A percentile compares a stretch with the other conserved stretches of the same genome.
phyloP scores from a whole-genome alignment of 176 grass and related monocot species.

The Aegilops umbellulata region DNA sequence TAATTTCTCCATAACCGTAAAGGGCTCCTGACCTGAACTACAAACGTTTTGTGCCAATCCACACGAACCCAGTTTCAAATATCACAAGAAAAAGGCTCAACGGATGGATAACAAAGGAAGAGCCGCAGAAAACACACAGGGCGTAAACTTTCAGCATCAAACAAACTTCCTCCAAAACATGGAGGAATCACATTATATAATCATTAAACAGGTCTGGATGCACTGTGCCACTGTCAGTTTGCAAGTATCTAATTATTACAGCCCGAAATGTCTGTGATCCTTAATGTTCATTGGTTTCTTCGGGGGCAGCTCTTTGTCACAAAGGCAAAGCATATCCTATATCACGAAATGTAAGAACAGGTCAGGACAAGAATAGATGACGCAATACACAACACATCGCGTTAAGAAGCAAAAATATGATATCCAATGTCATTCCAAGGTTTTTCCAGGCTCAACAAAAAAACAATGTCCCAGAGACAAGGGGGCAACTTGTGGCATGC shows the following conservation, averaged over 20 bases:
- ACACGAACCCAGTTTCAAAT: too few species aligned
- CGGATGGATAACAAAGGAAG: too few species aligned
- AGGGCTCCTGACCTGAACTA: too few species aligned
- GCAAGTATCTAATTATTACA: conserved; percentile 17
- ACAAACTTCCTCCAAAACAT: too few species aligned
- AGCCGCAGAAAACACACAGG: too few species aligned
- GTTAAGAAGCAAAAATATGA: not conserved
- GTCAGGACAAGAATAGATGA: conserved; percentile 24
- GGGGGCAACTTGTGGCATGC: conserved; percentile 2
- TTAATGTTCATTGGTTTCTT: conserved; percentile 35
- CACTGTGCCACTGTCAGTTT: not conserved
- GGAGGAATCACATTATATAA: too few species aligned
- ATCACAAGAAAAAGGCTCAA: too few species aligned
- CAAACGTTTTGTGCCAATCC: too few species aligned
- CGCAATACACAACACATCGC: not conserved
- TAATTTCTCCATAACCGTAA: too few species aligned
- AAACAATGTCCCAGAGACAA: not conserved
- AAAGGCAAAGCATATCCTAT: conserved; percentile 59
- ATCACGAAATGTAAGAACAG: conserved; percentile 35
- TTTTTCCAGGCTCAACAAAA: not conserved
- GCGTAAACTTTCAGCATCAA: too few species aligned
- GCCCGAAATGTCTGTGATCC: conserved; percentile 26
- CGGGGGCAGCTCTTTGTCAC: conserved; percentile 37
- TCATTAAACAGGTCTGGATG: not conserved
- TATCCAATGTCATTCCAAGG: not conserved